Evolutionary conservation across 768 basidiomycete genomes (phyloP).

Genomic region (Hypholoma fasciculare): DNA sequence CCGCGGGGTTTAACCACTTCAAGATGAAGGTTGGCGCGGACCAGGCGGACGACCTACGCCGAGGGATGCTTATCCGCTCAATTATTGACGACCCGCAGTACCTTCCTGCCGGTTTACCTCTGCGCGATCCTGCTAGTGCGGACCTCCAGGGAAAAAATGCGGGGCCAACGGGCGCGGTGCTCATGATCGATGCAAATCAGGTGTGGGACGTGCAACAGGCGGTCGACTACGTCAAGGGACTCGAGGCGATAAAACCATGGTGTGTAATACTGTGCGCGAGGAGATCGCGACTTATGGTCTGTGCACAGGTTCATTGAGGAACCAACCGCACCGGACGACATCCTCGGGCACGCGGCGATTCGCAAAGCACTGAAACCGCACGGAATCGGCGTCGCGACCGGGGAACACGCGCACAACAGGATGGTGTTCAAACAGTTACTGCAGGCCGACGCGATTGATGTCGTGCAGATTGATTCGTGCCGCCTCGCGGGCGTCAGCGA

Average conservation of each 20-base stretch:
- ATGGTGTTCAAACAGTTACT: conserved; percentile 96
- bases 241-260: conserved; percentile 88
- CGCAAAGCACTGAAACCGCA: conserved; percentile 75
- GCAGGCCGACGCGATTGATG: conserved; percentile 90
- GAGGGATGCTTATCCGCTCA: conserved; percentile 86
- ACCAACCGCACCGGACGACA: conserved; percentile 90
- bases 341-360: conserved; percentile 81
- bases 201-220: conserved; percentile 95
- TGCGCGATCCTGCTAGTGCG: conserved; percentile 59
- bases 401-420: conserved; percentile 92
- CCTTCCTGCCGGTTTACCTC: conserved; percentile 58
- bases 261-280: conserved; percentile 26
- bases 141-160: conserved; percentile 88
- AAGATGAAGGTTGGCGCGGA: conserved; percentile 98
- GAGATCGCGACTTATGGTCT: no score
- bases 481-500: conserved; percentile 92
- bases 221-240: conserved; percentile 83
- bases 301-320: conserved; percentile 84
- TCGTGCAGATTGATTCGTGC: conserved; percentile 94
- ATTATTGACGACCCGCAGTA: conserved; percentile 93
- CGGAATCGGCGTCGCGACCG: conserved; percentile 90
- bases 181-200: conserved; percentile 98
- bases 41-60: conserved; percentile 78
- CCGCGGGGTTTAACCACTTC: conserved; percentile 95
- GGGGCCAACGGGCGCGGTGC: conserved; percentile 88